Conservation (phyloP, 2,329 filamentous ascomycete genomes). For the Fusarium bulbicola region DNA sequence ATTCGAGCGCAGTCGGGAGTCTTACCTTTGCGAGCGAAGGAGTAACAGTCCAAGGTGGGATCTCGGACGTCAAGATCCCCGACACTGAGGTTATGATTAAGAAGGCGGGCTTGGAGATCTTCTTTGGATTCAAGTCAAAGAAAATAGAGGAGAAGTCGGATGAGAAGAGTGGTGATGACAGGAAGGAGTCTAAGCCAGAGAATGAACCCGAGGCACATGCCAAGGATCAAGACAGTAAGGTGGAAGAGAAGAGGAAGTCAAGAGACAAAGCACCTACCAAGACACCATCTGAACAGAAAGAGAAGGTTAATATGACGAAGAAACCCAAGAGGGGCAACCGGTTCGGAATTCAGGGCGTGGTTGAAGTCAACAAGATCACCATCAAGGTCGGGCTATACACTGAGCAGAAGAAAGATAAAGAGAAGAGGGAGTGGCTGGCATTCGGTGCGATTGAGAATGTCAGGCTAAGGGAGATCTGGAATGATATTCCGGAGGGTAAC, state of each 20-base stretch:
- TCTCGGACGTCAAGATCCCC: neutral
- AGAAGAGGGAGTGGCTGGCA: neutral
- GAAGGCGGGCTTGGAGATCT: neutral
- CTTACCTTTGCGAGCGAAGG: neutral
- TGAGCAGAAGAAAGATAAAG: neutral
- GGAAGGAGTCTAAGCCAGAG: neutral
- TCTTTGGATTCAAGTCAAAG: neutral
- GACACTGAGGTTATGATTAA: neutral
- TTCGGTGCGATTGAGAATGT: neutral
- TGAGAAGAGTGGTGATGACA: accelerated
- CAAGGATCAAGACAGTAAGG: accelerated
- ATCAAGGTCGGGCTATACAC: neutral
- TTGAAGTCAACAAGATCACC: neutral
- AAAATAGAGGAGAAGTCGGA: neutral
- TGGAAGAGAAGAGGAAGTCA: neutral
- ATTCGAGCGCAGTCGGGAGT: neutral
- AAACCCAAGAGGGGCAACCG: neutral
- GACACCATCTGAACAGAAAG: neutral
- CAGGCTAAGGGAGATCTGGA: neutral
- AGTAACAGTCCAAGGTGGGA: neutral
- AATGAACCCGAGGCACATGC: accelerated
- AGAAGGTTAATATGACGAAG: neutral
- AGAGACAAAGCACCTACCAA: accelerated
- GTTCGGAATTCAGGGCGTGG: neutral
- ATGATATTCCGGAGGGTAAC: neutral